Base-by-base conservation (phyloP, 176 grass and related monocot genomes). In the Carex kokanica region DNA sequence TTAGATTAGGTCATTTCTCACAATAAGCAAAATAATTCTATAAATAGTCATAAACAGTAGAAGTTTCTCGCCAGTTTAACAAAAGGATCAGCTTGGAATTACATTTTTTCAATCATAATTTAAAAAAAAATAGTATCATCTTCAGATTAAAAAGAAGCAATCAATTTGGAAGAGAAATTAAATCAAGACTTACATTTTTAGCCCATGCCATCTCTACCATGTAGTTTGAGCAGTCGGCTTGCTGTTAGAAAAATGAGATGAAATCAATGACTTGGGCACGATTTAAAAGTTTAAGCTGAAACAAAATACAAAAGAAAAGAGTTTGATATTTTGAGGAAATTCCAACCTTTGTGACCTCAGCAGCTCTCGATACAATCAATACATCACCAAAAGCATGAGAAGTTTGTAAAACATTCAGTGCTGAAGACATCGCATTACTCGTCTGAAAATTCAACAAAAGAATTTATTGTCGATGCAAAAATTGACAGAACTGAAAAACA, bases 131-230 rank as follows among this genome's bases (percentile, higher is more conserved):
- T 56, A 78, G 40, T 58, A 21, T 80, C 70, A 52, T 52, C 81
- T 87, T 74, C 15, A n/a, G 54, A 74, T 78, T 82, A 51, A 65
- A 16, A 16, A 72, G 32, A 81, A 68, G 29, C 7, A 1, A 25
- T 57, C 53, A 69, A 5, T 41, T 52, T 27, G 3, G 11, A 59
- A 82, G 69, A 60, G n/a, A 52, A 64, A 56, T 69, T n/a, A 79
- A 79, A 82, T 72, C 18, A 70, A 75, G n/a, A 92, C 97, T 89
- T 89, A 94, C 97, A 63, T 87, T 92, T 90, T 99, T 94, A 80
- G 87, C 88, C 93, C 86, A 93, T 67, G 85, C 91, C 96, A 99
- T 99, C 91, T 99, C 93, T 49, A 99, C 91, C 91, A 89, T 96
- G 58, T 96, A 99, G 74, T 88, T 93, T 74, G 93, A 92, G 59